These are phyloP conservation scores for Xylaria multiplex DNA, from an alignment of 2,329 filamentous ascomycete genomes.

Conservation along the genomic window DNA sequence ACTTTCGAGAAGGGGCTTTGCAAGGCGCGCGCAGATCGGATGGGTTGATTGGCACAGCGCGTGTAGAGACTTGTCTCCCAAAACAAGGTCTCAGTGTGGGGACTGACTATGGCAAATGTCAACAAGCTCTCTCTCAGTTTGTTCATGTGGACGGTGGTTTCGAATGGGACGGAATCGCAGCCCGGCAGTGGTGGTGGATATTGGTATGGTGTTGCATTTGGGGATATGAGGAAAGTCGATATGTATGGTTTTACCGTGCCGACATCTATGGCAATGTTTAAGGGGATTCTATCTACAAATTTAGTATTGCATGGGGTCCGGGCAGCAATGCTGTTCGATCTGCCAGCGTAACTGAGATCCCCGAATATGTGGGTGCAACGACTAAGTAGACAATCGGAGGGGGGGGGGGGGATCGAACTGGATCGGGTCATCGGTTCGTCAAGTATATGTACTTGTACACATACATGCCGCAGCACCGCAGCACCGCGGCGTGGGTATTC, in stretches of 20 bases:
- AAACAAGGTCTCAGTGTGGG: constrained; percentile 27
- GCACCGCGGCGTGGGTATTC: constrained; percentile 10
- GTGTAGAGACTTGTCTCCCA: constrained; percentile 21
- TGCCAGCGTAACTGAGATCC: constrained; percentile 48
- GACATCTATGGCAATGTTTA: constrained; percentile 49
- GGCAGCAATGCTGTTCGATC: constrained; percentile 46
- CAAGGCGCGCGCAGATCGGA: constrained; percentile 30
- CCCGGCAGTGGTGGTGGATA: constrained; percentile 17
- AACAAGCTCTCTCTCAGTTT: constrained; percentile 2
- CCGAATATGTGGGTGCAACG: constrained; percentile 41
- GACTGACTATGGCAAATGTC: constrained; percentile 29
- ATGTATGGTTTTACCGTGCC: constrained; percentile 39
- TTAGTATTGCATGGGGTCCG: constrained; percentile 46
- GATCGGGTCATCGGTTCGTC: constrained; percentile 29
- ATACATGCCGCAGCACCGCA: constrained; percentile 6
- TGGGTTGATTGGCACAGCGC: constrained; percentile 22
- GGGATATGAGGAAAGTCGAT: constrained; percentile 41
- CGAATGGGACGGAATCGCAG: constrained; percentile 9
- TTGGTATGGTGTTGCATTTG: constrained; percentile 43
- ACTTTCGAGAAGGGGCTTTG: constrained; percentile 1
- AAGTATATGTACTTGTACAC: constrained; percentile 29
- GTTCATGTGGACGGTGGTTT: constrained; percentile 23
- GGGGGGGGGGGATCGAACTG: constrained; percentile 15
- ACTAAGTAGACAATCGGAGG: neutral
- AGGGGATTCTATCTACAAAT: constrained; percentile 47